These are phyloP conservation scores for Elaphomyces granulatus DNA, from an alignment of 495 filamentous ascomycete genomes.

Conservation along the genomic window DNA sequence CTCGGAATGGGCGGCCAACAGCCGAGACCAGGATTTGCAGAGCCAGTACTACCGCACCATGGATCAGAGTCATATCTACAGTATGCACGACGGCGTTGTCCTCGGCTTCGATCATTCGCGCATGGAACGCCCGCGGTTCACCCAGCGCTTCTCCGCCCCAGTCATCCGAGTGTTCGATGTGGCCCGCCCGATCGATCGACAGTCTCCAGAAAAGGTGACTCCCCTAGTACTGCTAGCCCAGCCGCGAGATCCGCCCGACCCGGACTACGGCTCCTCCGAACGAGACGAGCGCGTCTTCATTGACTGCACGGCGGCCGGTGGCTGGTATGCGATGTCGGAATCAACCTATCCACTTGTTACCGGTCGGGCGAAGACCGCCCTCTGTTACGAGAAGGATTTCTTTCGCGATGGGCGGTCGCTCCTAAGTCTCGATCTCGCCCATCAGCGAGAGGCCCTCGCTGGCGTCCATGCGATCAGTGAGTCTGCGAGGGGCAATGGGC, in stretches of 20 bases:
- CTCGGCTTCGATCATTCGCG: conserved; percentile 61
- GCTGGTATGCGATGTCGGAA: conserved; percentile 92
- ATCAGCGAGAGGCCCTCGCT: conserved; percentile 35
- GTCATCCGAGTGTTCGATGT: conserved; percentile 89
- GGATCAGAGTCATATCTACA: conserved; percentile 81
- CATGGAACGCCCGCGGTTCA: conserved; percentile 40
- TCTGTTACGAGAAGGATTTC: conserved; percentile 47
- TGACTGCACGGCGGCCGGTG: conserved; percentile 67
- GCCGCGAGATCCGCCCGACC: conserved; percentile 52
- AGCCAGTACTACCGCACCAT: conserved; percentile 64
- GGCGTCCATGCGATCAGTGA: conserved; percentile 38
- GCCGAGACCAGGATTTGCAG: conserved; percentile 73
- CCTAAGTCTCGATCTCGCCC: conserved; percentile 26
- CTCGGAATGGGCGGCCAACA: conserved; percentile 92
- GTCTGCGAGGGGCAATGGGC: conserved; percentile 8
- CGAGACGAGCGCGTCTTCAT: conserved; percentile 63
- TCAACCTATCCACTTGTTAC: conserved; percentile 69
- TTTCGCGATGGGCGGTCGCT: conserved; percentile 27
- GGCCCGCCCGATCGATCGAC: conserved; percentile 47
- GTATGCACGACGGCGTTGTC: conserved; percentile 72
- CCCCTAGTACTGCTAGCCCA: conserved; percentile 73
- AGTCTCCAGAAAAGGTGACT: conserved; percentile 39
- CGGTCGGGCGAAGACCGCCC: conserved; percentile 49
- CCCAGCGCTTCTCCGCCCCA: conserved; percentile 60
- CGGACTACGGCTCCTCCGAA: conserved; percentile 39